These are phyloP conservation scores for Ceratobasidium sp. DNA, from an alignment of 1,284 basidiomycete genomes.

Conservation along the genomic window DNA sequence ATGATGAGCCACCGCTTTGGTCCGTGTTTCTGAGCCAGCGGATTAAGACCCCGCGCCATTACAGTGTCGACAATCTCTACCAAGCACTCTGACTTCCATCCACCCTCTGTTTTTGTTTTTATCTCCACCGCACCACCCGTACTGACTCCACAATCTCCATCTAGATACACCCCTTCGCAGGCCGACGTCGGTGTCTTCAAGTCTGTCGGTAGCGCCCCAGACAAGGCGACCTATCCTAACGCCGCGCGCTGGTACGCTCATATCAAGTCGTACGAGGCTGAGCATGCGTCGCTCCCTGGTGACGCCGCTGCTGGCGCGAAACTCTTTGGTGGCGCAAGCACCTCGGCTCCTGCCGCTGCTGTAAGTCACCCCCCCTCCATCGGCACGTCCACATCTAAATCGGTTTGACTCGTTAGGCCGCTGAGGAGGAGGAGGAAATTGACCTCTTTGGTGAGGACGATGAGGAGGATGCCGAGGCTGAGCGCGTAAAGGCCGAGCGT, in stretches of 20 bases:
- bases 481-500: constrained; percentile 94
- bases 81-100: constrained; percentile 82
- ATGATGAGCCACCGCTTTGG: constrained; percentile 91
- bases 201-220: constrained; percentile 71
- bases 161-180: constrained; percentile 93
- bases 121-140: constrained; percentile 39
- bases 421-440: constrained; percentile 89
- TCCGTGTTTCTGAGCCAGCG: constrained; percentile 99
- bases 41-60: constrained; percentile 92
- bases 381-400: not conserved
- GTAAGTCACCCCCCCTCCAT: constrained; percentile 47
- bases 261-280: constrained; percentile 86
- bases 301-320: constrained; percentile 85
- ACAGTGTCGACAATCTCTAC: constrained; percentile 78
- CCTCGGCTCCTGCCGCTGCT: constrained; percentile 59
- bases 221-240: constrained; percentile 77
- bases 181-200: constrained; percentile 97
- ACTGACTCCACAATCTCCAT: constrained; percentile 37
- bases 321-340: constrained; percentile 66
- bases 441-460: constrained; percentile 92
- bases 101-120: constrained; percentile 47
- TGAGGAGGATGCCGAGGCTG: constrained; percentile 92
- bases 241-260: constrained; percentile 94
- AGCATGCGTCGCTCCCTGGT: constrained; percentile 82
- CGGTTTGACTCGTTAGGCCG: constrained; percentile 50